A percentile compares a stretch with the other conserved stretches of the same genome.
phyloP scores from a whole-genome alignment of 805 yeast genomes.

The Hanseniaspora hatyaiensis region DNA sequence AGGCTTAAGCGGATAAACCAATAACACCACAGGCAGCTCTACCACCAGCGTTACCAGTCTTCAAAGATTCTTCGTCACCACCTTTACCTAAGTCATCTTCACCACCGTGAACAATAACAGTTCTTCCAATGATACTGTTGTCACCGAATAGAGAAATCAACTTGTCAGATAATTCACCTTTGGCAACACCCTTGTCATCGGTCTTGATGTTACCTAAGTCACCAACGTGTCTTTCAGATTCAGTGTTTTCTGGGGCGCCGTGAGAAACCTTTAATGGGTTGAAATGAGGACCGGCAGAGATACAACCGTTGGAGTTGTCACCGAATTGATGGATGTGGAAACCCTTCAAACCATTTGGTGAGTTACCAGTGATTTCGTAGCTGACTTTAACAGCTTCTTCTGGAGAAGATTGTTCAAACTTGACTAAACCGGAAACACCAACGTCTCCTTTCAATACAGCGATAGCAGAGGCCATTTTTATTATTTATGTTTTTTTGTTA shows the following conservation, averaged over 20 bases:
- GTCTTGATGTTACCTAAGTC: conserved; percentile 92
- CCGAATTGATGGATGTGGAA: conserved; percentile 98
- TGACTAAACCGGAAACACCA: conserved; percentile 73
- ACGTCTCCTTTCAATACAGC: conserved; percentile 96
- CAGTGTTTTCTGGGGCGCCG: conserved; percentile 70
- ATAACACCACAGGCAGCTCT: conserved; percentile 99
- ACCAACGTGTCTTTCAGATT: conserved; percentile 40
- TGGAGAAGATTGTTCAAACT: conserved; percentile 74
- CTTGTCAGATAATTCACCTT: conserved; percentile 72
- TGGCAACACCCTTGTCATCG: conserved; percentile 79
- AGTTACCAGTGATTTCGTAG: conserved; percentile 84
- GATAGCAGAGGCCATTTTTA: conserved; percentile 41
- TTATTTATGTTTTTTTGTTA: background rate
- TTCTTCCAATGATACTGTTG: conserved; percentile 83
- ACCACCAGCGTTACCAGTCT: conserved; percentile 95
- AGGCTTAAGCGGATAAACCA: conserved; percentile 37
- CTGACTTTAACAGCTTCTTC: conserved; percentile 71
- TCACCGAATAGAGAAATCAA: conserved; percentile 75
- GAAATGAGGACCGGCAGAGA: conserved; percentile 96
- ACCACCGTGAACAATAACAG: conserved; percentile 89
- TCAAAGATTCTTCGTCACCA: conserved; percentile 78
- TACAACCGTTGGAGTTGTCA: conserved; percentile 93
- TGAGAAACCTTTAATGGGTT: conserved; percentile 81
- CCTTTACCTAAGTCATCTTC: conserved; percentile 91
- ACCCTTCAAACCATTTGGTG: conserved; percentile 79